Percentiles rank a stretch among this genome's conserved stretches.
These are phyloP conservation scores for Triticum dicoccoides DNA, from an alignment of 176 grass and related monocot species.

Conservation along the genomic window DNA sequence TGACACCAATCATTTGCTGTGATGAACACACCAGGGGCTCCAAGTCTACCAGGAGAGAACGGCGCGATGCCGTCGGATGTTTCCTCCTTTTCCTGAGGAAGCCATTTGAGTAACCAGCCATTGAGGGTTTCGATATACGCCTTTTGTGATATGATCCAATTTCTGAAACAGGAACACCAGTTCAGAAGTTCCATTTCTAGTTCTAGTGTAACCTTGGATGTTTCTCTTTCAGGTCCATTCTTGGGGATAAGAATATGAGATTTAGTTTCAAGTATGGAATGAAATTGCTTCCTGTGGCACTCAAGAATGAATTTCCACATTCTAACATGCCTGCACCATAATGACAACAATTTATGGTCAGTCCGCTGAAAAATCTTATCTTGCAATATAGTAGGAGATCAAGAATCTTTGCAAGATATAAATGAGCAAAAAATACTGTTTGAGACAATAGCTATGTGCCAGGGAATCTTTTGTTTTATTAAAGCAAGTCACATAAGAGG, in stretches of 20 bases:
- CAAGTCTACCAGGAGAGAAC: slow-evolving; percentile 66
- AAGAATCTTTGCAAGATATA: not conserved
- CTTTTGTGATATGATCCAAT: slow-evolving; percentile 72
- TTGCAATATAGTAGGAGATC: not conserved
- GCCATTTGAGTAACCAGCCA: slow-evolving; percentile 85
- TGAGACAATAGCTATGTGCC: not conserved
- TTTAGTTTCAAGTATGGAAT: slow-evolving; percentile 68
- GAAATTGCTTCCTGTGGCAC: slow-evolving; percentile 79
- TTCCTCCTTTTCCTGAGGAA: slow-evolving; percentile 76
- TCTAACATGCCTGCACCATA: slow-evolving; percentile 58
- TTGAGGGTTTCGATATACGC: slow-evolving; percentile 75
- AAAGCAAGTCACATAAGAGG: not conserved
- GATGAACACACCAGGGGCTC: slow-evolving; percentile 70
- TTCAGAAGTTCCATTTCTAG: slow-evolving; percentile 86
- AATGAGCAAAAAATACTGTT: not conserved
- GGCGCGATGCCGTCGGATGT: slow-evolving; percentile 51
- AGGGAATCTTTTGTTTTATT: not conserved
- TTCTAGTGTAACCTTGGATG: slow-evolving; percentile 55
- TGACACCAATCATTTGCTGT: slow-evolving; percentile 77
- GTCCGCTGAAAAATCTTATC: not conserved
- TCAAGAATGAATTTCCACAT: slow-evolving; percentile 87
- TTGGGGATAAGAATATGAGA: slow-evolving; percentile 53
- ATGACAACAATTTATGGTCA: slow-evolving; percentile 15
- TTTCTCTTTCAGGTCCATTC: slow-evolving; percentile 44
- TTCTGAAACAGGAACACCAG: slow-evolving; percentile 79